A percentile compares a stretch with the other conserved stretches of the same genome.
Evolutionary conservation across 73 alveolate species (phyloP).

Genomic region (Paramecium biaurelia): DNA sequence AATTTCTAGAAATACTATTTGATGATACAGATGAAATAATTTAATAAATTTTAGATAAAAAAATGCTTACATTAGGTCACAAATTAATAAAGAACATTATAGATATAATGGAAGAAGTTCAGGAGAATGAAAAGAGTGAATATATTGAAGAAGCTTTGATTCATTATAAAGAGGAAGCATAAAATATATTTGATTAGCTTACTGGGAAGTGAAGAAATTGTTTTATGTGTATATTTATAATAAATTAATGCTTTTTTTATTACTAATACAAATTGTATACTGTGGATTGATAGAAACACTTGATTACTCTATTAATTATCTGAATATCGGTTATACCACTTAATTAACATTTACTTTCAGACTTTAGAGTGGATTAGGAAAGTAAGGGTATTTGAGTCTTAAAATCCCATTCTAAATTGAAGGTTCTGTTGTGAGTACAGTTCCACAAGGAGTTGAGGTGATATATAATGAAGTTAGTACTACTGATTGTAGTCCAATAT

Average conservation of each 20-base stretch:
- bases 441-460: conserved; percentile 27
- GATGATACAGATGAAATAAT: neutral
- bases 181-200: neutral
- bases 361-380: conserved; percentile 20
- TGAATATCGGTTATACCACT: conserved; percentile 21
- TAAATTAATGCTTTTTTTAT: neutral
- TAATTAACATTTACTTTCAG: neutral
- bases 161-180: neutral
- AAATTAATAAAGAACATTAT: neutral
- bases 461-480: conserved; percentile 26
- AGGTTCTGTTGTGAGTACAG: neutral
- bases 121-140: neutral
- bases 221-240: neutral
- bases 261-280: neutral
- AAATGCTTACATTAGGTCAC: neutral
- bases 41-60: neutral
- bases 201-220: neutral
- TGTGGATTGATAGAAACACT: conserved; percentile 34
- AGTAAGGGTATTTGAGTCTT: conserved; percentile 4
- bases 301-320: conserved; percentile 4
- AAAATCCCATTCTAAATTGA: conserved; percentile 31
- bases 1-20: neutral
- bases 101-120: neutral
- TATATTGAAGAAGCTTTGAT: neutral
- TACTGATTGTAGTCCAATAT: conserved; percentile 33